Evolutionary conservation across 176 grass and related monocot species (phyloP), one percentile per base, ranked within the genome.

Genomic region (Areca catechu): DNA sequence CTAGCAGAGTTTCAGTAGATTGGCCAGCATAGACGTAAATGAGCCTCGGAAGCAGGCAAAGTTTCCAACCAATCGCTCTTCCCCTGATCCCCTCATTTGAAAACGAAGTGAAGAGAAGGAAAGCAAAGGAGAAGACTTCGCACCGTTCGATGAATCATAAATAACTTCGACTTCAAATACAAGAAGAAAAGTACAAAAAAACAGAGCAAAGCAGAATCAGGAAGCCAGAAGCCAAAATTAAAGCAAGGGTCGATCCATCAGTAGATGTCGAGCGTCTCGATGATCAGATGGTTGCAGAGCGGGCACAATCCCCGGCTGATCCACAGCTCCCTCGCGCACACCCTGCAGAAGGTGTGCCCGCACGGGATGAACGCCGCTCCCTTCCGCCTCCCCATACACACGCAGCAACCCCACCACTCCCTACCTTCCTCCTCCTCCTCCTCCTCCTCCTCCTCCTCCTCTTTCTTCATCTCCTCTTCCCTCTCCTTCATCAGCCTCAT

Each of bases 311-410:
- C 57, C 17, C 57, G 24, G 17, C 1, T 19, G 16, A 16, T 4
- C 57, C 57, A 60, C 57, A 60, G 16, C 57, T 60, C 25, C 57
- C 57, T 4, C 16, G 57, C 57, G 25, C 57, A 60, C 17, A 60
- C 57, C 57, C 57, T 29, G 16, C 57, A 60, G 57, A 60, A 60
- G 12, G 57, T 60, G 16, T 60, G 57, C 5, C 57, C 57, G 57
- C 57, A 60, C 27, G 57, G 57, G 24, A 60, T 29, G 24, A 60
- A 29, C 57, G 57, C 57, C 57, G 57, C 57, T 6, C 24, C 24
- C 57, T 60, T 60, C 57, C 27, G 17, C 57, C 57, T 37, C 57
- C n/a, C 57, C 25, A 60, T 29, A 22, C 57, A 60, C 25, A 60
- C 57, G 57, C 57, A 60, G 15, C 57, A 60, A 25, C 23, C 15